These are phyloP conservation scores for Neofusicoccum ribis DNA, from an alignment of 2,329 filamentous ascomycete genomes.

Conservation along the genomic window DNA sequence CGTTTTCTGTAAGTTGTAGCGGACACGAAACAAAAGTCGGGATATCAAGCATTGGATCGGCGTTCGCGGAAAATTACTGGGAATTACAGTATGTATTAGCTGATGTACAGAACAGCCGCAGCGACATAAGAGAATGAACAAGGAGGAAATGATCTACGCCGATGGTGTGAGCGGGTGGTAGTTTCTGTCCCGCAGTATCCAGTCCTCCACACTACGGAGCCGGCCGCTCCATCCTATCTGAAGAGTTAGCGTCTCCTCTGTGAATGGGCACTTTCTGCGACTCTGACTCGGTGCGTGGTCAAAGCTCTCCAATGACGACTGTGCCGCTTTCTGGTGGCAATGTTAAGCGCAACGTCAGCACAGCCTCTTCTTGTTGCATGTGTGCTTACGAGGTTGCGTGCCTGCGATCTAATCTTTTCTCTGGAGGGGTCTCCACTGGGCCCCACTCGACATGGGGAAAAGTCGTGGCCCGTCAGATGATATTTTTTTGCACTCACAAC, in stretches of 20 bases:
- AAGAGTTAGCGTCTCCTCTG: neutral
- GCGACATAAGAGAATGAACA: neutral
- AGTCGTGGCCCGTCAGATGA: too few relatives aligned
- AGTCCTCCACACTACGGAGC: neutral
- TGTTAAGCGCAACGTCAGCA: neutral
- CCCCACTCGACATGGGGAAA: too few relatives aligned
- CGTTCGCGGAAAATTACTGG: neutral
- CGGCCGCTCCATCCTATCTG: neutral
- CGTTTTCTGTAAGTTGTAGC: conserved; percentile 69
- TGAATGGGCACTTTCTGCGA: neutral
- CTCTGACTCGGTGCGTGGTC: neutral
- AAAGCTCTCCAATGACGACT: neutral
- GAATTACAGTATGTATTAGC: neutral
- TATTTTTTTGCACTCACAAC: too few relatives aligned
- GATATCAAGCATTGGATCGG: conserved; percentile 10
- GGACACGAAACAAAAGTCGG: neutral
- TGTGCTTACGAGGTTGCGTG: too few relatives aligned
- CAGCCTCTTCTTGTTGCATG: too few relatives aligned
- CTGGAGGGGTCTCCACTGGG: too few relatives aligned
- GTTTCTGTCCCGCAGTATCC: neutral
- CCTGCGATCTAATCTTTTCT: too few relatives aligned
- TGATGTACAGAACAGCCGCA: neutral
- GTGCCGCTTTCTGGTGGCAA: neutral
- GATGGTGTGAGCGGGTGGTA: neutral
- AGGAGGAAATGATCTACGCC: neutral